Base-by-base conservation (phyloP, 805 yeast species). In the Hanseniaspora mollemarum region DNA sequence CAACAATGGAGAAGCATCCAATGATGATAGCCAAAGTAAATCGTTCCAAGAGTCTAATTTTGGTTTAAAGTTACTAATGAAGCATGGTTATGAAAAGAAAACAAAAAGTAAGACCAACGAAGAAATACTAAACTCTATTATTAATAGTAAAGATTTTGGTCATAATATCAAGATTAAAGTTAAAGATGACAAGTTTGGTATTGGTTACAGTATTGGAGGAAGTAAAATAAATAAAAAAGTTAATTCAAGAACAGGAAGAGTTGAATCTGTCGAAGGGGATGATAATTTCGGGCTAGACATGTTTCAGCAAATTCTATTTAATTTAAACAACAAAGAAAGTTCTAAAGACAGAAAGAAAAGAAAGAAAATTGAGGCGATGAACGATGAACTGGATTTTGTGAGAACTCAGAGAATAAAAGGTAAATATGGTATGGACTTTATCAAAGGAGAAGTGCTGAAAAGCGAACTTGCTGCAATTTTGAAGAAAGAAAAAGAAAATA, bases 211-310 rank as follows among this genome's bases (percentile, higher is more conserved):
- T 21, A 48, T 48, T 33, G 51, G 51, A 32, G 45, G 45, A 4
- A 84, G 94, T n/a, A 79, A 76, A 56, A 68, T 81, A 39, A 76
- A 78, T 12, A 72, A 73, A 58, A 73, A 73, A 50, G 25, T 48
- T 21, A 48, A 48, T 26, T 45, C 51, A 13, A 48, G 51, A 48
- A 48, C 51, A 9, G 51, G 51, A 4, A 48, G 28, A 40, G 51
- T 48, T 13, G 51, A 48, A 5, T 36, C 40, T 26, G 44, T 40
- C 18, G 71, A 70, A 38, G 75, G 76, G 57, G 74, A 70, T 40
- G 92, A 81, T 57, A 85, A 77, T 56, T 78, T 81, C 58, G 96
- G 96, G 3, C 71, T 90, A 38, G 97, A 92, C 64, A 95, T 83
- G 2, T 90, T 92, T 62, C 98, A 90, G 68, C 74, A 94, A 58